phyloP scores from a whole-genome alignment of 768 basidiomycete species.

The Russula sp. region DNA sequence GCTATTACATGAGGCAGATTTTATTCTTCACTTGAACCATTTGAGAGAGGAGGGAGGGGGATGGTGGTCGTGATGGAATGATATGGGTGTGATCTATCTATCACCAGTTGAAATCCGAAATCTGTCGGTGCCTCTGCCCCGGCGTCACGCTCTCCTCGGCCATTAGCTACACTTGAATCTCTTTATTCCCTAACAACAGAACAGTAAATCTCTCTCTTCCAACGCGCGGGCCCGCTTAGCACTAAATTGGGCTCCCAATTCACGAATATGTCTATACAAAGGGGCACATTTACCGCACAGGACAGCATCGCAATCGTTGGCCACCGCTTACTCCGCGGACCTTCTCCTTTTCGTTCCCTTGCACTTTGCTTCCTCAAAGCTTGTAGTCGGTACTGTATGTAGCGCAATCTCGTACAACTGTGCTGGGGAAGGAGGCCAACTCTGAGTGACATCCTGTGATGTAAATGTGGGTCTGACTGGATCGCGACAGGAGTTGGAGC shows the following conservation, averaged over 20 bases:
- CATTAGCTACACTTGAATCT: neutral
- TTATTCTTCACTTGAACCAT: slow-evolving; percentile 70
- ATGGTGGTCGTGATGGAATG: neutral
- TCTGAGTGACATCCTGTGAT: neutral
- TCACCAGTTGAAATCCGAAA: neutral
- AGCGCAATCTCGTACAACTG: neutral
- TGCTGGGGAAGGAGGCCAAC: neutral
- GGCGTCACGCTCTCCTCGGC: neutral
- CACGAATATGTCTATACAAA: neutral
- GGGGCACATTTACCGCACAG: neutral
- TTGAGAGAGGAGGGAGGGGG: neutral
- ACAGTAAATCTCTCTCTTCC: neutral
- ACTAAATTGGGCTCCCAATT: neutral
- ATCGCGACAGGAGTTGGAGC: neutral
- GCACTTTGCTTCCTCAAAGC: neutral
- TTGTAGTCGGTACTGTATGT: no score
- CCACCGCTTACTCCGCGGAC: neutral
- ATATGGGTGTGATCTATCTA: no score
- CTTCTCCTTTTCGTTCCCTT: neutral
- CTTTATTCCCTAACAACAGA: neutral
- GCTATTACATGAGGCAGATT: slow-evolving; percentile 75
- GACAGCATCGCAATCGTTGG: no score
- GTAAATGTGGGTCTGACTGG: neutral
- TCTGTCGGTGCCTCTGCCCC: neutral
- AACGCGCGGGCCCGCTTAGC: neutral